These are phyloP conservation scores for Pichia kluyveri DNA, from an alignment of 805 yeast genomes.

Conservation along the genomic window DNA sequence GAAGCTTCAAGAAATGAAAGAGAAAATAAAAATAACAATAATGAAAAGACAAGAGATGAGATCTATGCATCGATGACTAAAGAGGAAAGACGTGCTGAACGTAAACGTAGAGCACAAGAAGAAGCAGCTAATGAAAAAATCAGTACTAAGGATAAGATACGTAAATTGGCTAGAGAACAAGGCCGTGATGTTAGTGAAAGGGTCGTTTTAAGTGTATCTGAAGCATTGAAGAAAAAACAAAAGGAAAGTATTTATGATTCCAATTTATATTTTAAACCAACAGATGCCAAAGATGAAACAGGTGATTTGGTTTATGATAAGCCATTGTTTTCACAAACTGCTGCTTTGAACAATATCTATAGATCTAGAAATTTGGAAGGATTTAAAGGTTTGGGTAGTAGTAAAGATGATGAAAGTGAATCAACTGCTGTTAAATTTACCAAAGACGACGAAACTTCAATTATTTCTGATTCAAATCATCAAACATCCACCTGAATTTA, in stretches of 20 bases:
- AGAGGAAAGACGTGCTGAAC: conserved; percentile 32
- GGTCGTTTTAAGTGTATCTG: conserved; percentile 39
- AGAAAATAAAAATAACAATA: neutral
- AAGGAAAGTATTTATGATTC: conserved; percentile 48
- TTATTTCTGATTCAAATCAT: neutral
- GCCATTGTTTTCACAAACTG: conserved; percentile 48
- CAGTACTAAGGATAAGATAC: conserved; percentile 36
- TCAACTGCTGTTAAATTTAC: conserved; percentile 19
- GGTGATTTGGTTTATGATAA: conserved; percentile 45
- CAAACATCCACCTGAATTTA: no score
- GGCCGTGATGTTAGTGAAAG: conserved; percentile 49
- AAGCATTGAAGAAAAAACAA: conserved; percentile 12
- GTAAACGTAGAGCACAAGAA: conserved; percentile 38
- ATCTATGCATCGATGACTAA: conserved; percentile 22
- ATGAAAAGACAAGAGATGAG: neutral
- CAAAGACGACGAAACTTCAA: conserved; percentile 10
- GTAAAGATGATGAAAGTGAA: conserved; percentile 23
- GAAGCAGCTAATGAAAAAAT: conserved; percentile 35
- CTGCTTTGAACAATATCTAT: conserved; percentile 41
- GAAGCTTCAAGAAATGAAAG: conserved; percentile 31
- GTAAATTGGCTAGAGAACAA: conserved; percentile 33
- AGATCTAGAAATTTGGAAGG: conserved; percentile 25
- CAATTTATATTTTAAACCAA: conserved; percentile 39
- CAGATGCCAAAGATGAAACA: conserved; percentile 24
- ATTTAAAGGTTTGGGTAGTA: conserved; percentile 15